phyloP scores from a whole-genome alignment of 2,329 filamentous ascomycete species.

The Fusarium sp. region DNA sequence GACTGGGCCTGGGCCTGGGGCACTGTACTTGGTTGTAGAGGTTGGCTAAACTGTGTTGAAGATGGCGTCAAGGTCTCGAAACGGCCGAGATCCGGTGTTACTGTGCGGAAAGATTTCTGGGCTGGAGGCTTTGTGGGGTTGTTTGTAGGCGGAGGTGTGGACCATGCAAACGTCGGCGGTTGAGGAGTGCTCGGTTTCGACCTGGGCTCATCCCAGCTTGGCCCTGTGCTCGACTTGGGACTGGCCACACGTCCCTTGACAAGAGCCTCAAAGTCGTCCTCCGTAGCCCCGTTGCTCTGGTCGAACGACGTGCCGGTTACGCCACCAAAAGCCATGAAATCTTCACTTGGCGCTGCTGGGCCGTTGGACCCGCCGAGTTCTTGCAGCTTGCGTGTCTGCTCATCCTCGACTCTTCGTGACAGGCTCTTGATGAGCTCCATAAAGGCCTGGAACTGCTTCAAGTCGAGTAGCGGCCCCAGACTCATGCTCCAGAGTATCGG shows the following conservation, averaged over 20 bases:
- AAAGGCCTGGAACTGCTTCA: constrained; percentile 90
- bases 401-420: constrained; percentile 86
- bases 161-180: constrained; percentile 75
- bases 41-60: constrained; percentile 75
- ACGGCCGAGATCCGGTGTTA: constrained; percentile 71
- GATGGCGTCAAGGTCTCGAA: constrained; percentile 72
- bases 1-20: constrained; percentile 50
- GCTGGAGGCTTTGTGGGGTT: constrained; percentile 50
- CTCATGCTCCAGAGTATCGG: constrained; percentile 94
- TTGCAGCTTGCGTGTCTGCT: constrained; percentile 90
- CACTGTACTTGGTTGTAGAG: constrained; percentile 58
- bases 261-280: constrained; percentile 88
- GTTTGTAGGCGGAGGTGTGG: constrained; percentile 67
- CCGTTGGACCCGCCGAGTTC: constrained; percentile 79
- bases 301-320: constrained; percentile 75
- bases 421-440: constrained; percentile 90
- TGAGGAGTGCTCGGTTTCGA: constrained; percentile 58
- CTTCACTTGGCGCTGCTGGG: constrained; percentile 68
- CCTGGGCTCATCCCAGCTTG: constrained; percentile 66
- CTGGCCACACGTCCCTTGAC: constrained; percentile 77
- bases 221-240: constrained; percentile 57
- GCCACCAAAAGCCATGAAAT: constrained; percentile 80
- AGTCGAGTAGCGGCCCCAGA: constrained; percentile 88
- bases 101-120: constrained; percentile 64
- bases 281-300: constrained; percentile 65